Base-by-base conservation (phyloP, 495 filamentous ascomycete genomes). In the Penicillium crystallinum region DNA sequence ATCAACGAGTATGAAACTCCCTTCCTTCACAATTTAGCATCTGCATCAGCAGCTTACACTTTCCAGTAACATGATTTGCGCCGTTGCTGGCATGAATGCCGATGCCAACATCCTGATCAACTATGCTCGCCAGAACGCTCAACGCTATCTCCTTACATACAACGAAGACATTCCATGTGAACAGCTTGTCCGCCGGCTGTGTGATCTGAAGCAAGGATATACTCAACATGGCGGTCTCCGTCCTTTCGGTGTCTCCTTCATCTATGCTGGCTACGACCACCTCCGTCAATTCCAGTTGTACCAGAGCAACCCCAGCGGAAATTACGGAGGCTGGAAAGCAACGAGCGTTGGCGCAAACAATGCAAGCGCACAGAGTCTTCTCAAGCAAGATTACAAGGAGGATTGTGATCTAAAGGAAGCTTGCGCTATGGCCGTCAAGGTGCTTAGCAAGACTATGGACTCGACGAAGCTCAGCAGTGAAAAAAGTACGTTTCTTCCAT, bases 31-130 rank as follows among this genome's bases (percentile, higher is more conserved):
- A 18, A 6, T 21, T 30, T 15, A 0, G 23, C 15, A 19, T n/a
- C n/a, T n/a, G n/a, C n/a, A n/a, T n/a, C n/a, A 12, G 14, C 19
- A 52, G 35, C 63, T 70, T 54, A 72, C 53, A 4, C 19, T 30
- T 45, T 41, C 6, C 58, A 98, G 93, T 77, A 98, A 98, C 78
- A 97, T 97, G 95, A 97, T 98, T 69, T 97, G 92, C 77, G 93
- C 93, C 49, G 93, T 98, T 49, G 93, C 93, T 58, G 93, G 93
- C 75, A 97, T 97, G 93, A 97, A 90, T 42, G 91, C 93, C 66
- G 93, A 98, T 70, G 93, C 93, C 59, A 98, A 98, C 78, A 98
- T 98, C 73, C 87, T 98, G 61, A 97, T 98, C 85, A 97, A 97
- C 81, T 96, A 89, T 75, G 93, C 93, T 72, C 91, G 93, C 55